phyloP scores from a whole-genome alignment of 495 filamentous ascomycete genomes.

The Evansstolkia leycettana region DNA sequence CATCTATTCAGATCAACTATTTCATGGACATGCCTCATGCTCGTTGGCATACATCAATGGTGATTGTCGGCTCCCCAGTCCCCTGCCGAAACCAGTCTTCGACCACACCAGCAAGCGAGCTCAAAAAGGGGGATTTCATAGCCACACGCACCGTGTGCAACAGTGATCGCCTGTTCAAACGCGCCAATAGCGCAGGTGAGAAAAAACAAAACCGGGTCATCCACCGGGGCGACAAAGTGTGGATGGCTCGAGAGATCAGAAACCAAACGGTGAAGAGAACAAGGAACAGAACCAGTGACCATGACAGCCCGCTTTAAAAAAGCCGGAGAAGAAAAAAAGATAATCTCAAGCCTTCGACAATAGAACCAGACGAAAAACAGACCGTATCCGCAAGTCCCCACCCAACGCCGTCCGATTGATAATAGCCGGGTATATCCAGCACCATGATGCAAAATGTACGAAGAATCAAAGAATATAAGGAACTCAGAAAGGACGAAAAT shows the following conservation, averaged over 20 bases:
- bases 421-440: conserved; percentile 44
- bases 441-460: conserved; percentile 34
- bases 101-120: no score
- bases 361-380: conserved; percentile 4
- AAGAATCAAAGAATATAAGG: conserved; percentile 3
- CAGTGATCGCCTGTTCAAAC: no score
- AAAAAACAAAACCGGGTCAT: no score
- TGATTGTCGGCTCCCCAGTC: no score
- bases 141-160: no score
- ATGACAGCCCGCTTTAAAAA: not conserved
- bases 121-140: no score
- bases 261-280: conserved; percentile 1
- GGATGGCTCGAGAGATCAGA: not conserved
- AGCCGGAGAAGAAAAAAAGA: conserved; percentile 8
- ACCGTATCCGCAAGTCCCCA: conserved; percentile 16
- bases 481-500: conserved; percentile 6
- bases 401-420: conserved; percentile 33
- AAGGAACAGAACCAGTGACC: conserved; percentile 1
- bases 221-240: no score
- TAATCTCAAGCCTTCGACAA: not conserved
- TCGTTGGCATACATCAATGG: no score
- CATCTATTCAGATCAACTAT: no score
- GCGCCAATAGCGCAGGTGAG: no score
- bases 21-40: no score
- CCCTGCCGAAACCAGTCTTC: no score